Base-by-base conservation (phyloP, 441 rosid species). In the Erodium trifolium region DNA sequence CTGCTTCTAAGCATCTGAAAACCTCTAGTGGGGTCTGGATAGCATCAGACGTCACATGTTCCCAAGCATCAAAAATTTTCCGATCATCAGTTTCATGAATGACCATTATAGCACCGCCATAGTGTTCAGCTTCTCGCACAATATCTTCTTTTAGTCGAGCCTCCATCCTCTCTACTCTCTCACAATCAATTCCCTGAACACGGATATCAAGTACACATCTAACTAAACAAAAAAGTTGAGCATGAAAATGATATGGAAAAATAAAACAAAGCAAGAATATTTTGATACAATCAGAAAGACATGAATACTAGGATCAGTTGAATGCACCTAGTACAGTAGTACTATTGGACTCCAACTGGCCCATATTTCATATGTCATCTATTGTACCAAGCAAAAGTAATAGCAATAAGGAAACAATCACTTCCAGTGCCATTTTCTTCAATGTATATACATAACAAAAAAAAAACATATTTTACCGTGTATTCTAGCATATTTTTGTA, bases 161-260 rank as follows among this genome's bases (percentile, higher is more conserved):
- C 82, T 95, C 99, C 99, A 95, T 95, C 76, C 88, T 81, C 81
- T 95, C 97, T 59, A 95, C 99, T 84, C 98, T 89, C 65, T 87
- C 92, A 51, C 96, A 86, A 78, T 86, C 98, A 73, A 92, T 95
- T 78, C 99, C 99, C 98, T 95, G 84, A 71, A 78, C 71, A 69
- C 59, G 69, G 63, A 66, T 66, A 76, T 64, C 67, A 74, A 73
- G 75, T 53, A 64, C 57, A 69, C 71, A 39, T 47, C 62, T 6
- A 65, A 23, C 60, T 0, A 53, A 27, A 29, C 55, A 71, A 66
- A 9, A 4, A 41, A 43, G 4, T 18, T 7, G 43, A 65, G 60
- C 55, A 39, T 29, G 43, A 63, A 67, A 75, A 72, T 34, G 41
- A 37, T 7, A 67, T n/a, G 35, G 31, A 34, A 43, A 41, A 67